phyloP scores from a whole-genome alignment of 768 basidiomycete genomes.

The Paxillus ammoniavirescens region DNA sequence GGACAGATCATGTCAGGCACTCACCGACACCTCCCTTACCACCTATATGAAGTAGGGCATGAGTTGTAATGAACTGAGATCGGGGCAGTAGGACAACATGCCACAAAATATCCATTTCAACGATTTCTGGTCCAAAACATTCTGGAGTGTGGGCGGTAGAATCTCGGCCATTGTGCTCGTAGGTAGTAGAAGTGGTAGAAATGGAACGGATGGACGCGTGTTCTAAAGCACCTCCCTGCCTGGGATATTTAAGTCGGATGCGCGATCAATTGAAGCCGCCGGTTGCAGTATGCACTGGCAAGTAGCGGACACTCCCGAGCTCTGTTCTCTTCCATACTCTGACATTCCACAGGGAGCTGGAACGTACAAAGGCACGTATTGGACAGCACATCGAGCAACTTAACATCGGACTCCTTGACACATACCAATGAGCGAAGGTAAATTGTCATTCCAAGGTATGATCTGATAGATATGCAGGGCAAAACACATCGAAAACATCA shows the following conservation, averaged over 20 bases:
- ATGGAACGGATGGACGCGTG: slow-evolving; percentile 16
- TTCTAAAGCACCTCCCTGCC: slow-evolving; percentile 6
- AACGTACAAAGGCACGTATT: neutral
- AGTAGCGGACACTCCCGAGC: neutral
- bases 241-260: slow-evolving; percentile 9
- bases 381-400: neutral
- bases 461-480: neutral
- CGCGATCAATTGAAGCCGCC: slow-evolving; percentile 1
- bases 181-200: slow-evolving; percentile 6
- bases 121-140: slow-evolving; percentile 88
- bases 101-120: slow-evolving; percentile 99
- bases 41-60: slow-evolving; percentile 47
- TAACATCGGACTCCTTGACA: neutral
- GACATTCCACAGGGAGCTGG: slow-evolving; percentile 8
- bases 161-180: slow-evolving; percentile 49
- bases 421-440: slow-evolving; percentile 23
- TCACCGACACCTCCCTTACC: slow-evolving; percentile 98
- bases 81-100: slow-evolving; percentile 36
- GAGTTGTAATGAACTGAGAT: slow-evolving; percentile 13
- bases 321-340: slow-evolving; percentile 10
- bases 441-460: slow-evolving; percentile 42
- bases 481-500: slow-evolving; percentile 1
- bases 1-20: slow-evolving; percentile 26
- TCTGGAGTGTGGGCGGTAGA: slow-evolving; percentile 86
- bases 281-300: neutral